A percentile compares a stretch with the other conserved stretches of the same genome.
Evolutionary conservation across 345 rosid species (phyloP).

Genomic region (Syzygium jambos): DNA sequence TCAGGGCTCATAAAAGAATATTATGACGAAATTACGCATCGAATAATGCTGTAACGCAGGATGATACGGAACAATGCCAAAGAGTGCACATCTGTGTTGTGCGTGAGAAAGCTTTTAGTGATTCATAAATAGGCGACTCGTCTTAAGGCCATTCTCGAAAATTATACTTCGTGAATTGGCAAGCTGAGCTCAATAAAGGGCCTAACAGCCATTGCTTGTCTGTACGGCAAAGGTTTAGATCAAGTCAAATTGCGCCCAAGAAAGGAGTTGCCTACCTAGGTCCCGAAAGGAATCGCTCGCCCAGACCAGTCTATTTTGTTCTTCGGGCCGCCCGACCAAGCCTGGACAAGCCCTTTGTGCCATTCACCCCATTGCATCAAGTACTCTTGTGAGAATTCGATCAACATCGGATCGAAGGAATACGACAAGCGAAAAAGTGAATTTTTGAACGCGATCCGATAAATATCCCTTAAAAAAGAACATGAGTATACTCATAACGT

Average conservation of each 20-base stretch:
- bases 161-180: neutral
- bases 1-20: neutral
- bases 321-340: too few species aligned
- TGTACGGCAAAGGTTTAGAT: too few species aligned
- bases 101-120: neutral
- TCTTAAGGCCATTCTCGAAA: neutral
- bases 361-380: neutral
- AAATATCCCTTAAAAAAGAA: neutral
- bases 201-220: neutral
- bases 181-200: neutral
- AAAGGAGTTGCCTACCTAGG: too few species aligned
- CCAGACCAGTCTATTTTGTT: too few species aligned
- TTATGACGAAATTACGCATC: neutral
- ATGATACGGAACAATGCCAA: neutral
- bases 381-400: neutral
- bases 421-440: rapidly evolving
- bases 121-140: neutral
- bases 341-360: neutral
- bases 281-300: too few species aligned
- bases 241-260: too few species aligned
- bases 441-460: rapidly evolving
- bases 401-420: too few species aligned
- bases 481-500: neutral
- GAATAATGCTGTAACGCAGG: neutral
- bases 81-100: neutral